phyloP scores from a whole-genome alignment of 345 rosid genomes.

The Eucalyptus victrix region DNA sequence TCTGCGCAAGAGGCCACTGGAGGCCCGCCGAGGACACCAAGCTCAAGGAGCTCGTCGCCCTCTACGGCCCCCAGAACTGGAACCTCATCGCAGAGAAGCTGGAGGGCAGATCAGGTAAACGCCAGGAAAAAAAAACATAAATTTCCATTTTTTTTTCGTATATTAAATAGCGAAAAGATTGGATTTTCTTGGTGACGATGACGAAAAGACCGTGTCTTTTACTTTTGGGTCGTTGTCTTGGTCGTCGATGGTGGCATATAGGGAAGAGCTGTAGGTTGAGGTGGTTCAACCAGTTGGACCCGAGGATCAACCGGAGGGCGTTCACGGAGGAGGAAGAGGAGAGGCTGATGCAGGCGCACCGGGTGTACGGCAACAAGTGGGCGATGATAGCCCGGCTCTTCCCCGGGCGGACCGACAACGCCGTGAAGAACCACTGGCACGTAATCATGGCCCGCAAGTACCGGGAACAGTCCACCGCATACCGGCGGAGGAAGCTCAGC shows the following conservation, averaged over 20 bases:
- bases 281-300: slow-evolving; percentile 97
- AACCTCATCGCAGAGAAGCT: slow-evolving; percentile 93
- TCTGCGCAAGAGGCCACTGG: slow-evolving; percentile 97
- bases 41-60: slow-evolving; percentile 86
- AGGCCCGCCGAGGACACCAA: slow-evolving; percentile 87
- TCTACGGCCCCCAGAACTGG: slow-evolving; percentile 98
- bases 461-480: slow-evolving; percentile 76
- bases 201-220: neutral
- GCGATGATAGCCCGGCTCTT: slow-evolving; percentile 96
- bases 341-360: slow-evolving; percentile 86
- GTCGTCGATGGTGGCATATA: slow-evolving; percentile 8
- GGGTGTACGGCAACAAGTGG: slow-evolving; percentile 96
- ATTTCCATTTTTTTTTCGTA: neutral
- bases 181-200: neutral
- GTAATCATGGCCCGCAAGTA: slow-evolving; percentile 95
- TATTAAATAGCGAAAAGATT: neutral
- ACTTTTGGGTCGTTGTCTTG: neutral
- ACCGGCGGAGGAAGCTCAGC: slow-evolving; percentile 54
- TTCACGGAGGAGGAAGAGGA: slow-evolving; percentile 96
- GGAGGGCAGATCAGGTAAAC: slow-evolving; percentile 88
- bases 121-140: neutral
- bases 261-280: slow-evolving; percentile 95
- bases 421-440: slow-evolving; percentile 99
- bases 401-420: slow-evolving; percentile 98
- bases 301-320: slow-evolving; percentile 85